A percentile compares a stretch with the other conserved stretches of the same genome.
phyloP scores from a whole-genome alignment of 2,329 filamentous ascomycete genomes.

The Acrodontium crateriforme region DNA sequence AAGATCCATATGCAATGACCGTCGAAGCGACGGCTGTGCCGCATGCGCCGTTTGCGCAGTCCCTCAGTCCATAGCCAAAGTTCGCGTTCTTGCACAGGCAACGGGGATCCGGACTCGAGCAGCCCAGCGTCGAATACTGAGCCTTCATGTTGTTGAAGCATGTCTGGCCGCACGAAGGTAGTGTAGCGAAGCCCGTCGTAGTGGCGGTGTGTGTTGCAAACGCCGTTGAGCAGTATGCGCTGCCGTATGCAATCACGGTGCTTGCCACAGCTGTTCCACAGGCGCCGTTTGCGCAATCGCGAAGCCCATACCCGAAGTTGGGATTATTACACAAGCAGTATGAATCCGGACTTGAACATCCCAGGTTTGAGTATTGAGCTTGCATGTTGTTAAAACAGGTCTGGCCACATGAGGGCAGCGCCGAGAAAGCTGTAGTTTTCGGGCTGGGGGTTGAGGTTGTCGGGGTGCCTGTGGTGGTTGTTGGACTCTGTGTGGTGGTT shows the following conservation, averaged over 20 bases:
- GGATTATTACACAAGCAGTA: conserved; percentile 1
- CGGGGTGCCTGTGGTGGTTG: background rate
- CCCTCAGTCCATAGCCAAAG: background rate
- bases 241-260: background rate
- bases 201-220: background rate
- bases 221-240: background rate
- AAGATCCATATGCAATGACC: background rate
- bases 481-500: background rate
- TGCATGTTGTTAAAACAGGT: conserved; percentile 1
- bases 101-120: background rate
- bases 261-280: background rate
- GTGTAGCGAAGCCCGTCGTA: background rate
- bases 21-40: background rate
- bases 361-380: conserved; percentile 1
- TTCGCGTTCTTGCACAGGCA: background rate
- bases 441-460: background rate
- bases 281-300: background rate
- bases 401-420: background rate
- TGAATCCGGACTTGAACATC: background rate
- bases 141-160: conserved; percentile 1
- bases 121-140: conserved; percentile 1
- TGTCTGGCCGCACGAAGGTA: background rate
- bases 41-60: conserved; percentile 1
- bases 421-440: background rate
- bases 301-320: background rate